A percentile compares a stretch with the other conserved stretches of the same genome.
Evolutionary conservation across 345 rosid species (phyloP).

Genomic region (Noccaea caerulescens): DNA sequence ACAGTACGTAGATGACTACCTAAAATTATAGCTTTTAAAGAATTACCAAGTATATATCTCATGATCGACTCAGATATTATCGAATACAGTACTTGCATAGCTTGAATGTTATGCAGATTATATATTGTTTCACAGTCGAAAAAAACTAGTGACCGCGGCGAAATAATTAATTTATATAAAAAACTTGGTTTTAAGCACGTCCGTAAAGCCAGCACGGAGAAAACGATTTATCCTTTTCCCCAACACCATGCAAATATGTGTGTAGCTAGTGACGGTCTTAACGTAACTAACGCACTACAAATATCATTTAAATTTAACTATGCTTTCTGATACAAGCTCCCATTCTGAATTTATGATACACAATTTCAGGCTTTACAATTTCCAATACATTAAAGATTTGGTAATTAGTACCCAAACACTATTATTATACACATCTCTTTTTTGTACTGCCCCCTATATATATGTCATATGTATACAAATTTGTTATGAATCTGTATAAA

Average conservation of each 20-base stretch:
- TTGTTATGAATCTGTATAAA: constrained; percentile 5
- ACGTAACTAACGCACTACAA: constrained; percentile 43
- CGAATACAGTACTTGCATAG: background rate
- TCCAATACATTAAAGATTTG: constrained; percentile 21
- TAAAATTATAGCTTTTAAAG: background rate
- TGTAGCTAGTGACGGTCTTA: constrained; percentile 16
- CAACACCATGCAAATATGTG: constrained; percentile 22
- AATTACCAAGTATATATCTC: background rate
- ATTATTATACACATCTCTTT: constrained; percentile 7
- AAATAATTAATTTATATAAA: background rate
- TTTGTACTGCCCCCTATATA: background rate
- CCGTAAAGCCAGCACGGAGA: constrained; percentile 21
- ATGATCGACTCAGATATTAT: background rate
- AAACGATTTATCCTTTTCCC: constrained; percentile 11
- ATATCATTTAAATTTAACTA: constrained; percentile 17
- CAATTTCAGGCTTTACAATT: background rate
- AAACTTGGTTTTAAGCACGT: background rate
- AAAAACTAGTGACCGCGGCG: background rate
- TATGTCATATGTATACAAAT: background rate
- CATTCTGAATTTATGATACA: background rate
- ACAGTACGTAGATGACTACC: background rate
- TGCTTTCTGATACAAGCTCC: constrained; percentile 25
- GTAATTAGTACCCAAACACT: background rate
- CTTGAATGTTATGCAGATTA: constrained; percentile 4
- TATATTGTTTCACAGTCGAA: background rate